Evolutionary conservation across 2,329 filamentous ascomycete species (phyloP).

Genomic region (Rutstroemia sydowiana): DNA sequence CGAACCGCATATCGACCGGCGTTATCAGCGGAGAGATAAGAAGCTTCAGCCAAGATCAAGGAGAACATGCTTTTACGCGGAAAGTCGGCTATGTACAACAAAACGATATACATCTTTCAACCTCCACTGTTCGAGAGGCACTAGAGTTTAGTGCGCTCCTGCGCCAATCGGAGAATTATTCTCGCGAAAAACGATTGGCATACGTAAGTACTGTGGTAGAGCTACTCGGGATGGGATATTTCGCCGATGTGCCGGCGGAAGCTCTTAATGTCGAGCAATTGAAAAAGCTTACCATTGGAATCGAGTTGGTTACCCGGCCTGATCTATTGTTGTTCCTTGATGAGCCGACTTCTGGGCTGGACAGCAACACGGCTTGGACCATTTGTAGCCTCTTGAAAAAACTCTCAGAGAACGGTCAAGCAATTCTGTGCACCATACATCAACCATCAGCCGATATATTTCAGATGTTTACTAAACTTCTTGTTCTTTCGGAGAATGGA

Average conservation of each 20-base stretch:
- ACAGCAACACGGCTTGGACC: slow-evolving; percentile 90
- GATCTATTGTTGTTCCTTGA: slow-evolving; percentile 86
- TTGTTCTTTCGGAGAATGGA: slow-evolving; percentile 59
- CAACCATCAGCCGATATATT: slow-evolving; percentile 92
- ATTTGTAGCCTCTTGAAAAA: slow-evolving; percentile 85
- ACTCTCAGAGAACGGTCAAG: slow-evolving; percentile 80
- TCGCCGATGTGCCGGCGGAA: slow-evolving; percentile 71
- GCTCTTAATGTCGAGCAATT: slow-evolving; percentile 68
- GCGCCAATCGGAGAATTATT: slow-evolving; percentile 67
- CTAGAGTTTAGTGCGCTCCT: slow-evolving; percentile 77
- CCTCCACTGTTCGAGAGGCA: slow-evolving; percentile 80
- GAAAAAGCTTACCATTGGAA: slow-evolving; percentile 82
- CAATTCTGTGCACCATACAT: slow-evolving; percentile 91
- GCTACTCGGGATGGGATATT: slow-evolving; percentile 60
- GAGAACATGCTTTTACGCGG: slow-evolving; percentile 67
- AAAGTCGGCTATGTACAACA: slow-evolving; percentile 93
- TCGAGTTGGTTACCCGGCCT: slow-evolving; percentile 91
- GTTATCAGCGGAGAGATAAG: slow-evolving; percentile 79
- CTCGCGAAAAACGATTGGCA: slow-evolving; percentile 68
- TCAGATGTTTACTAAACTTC: slow-evolving; percentile 76
- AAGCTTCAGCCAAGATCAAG: slow-evolving; percentile 23
- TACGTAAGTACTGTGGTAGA: slow-evolving; percentile 68
- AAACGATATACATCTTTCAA: slow-evolving; percentile 82
- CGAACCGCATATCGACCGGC: slow-evolving; percentile 77
- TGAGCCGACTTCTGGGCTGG: slow-evolving; percentile 89